A percentile compares a stretch with the other conserved stretches of the same genome.
Conservation (phyloP, 208 protist species). For the Tritrichomonas musculus region DNA sequence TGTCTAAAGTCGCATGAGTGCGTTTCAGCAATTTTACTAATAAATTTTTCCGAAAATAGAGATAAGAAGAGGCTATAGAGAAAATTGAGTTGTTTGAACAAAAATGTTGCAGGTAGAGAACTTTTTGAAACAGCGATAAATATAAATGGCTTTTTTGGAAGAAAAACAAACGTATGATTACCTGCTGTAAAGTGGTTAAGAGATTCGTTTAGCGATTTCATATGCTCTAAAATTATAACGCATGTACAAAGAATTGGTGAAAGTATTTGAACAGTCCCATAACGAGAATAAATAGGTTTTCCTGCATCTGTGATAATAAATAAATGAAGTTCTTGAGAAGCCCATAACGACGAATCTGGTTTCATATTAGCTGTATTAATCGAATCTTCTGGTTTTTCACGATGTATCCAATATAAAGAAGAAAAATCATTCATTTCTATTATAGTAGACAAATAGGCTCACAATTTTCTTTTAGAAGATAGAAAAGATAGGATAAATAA, state of each 20-base stretch:
- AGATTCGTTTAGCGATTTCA: neutral
- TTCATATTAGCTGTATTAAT: neutral
- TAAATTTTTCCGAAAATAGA: neutral
- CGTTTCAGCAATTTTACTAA: neutral
- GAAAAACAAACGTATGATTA: neutral
- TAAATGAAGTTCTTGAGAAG: slow-evolving; percentile 29
- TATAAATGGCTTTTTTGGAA: slow-evolving; percentile 11
- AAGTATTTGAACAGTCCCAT: neutral
- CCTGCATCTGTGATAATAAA: slow-evolving; percentile 28
- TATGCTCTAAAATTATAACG: slow-evolving; percentile 3
- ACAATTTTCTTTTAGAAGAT: too few species aligned
- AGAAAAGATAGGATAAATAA: too few species aligned
- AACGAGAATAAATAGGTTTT: slow-evolving; percentile 16
- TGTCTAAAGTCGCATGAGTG: neutral
- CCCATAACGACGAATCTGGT: neutral
- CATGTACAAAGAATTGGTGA: slow-evolving; percentile 2
- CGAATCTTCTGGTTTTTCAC: neutral
- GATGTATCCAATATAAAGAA: neutral
- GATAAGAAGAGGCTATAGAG: neutral
- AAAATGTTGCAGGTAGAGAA: neutral
- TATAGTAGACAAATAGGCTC: too few species aligned
- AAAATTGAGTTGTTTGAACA: slow-evolving; percentile 31
- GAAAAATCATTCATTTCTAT: too few species aligned
- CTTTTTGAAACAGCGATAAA: slow-evolving; percentile 19
- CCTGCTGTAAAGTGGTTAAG: slow-evolving; percentile 12